Base-by-base conservation (phyloP, 495 filamentous ascomycete species). In the Penicillium canariense region DNA sequence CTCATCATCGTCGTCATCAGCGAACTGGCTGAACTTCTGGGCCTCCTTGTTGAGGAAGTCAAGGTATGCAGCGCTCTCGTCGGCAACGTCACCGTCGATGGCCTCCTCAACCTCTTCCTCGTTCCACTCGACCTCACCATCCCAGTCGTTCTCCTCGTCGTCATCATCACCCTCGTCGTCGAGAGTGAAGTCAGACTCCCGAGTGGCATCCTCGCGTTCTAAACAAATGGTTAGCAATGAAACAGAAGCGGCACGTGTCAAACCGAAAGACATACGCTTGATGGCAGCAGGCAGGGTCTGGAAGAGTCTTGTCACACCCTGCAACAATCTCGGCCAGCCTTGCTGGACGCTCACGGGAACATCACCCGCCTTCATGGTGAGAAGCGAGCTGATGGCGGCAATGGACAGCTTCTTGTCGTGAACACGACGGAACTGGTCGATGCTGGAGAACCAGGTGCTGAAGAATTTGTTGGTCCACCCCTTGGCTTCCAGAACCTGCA, bases 401-500 rank as follows among this genome's bases (percentile, higher is more conserved):
- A 98, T 96, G 28, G 90, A 96, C 30, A 98, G 76, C 76, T 95
- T 97, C 82, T 98, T 98, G 76, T 98, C 94, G 65, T 98, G 94
- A 11, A 98, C 94, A 14, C 94, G 80, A 49, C 84, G 86, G 75
- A 98, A 96, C 68, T 84, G 87, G 55, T 96, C 89, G 71, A 98
- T 98, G 69, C 84, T 96, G 27, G 89, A 87, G 71, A 98, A 98
- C 94, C 94, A 98, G 28, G 91, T 77, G 70, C 87, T 94, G 81
- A 98, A 98, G 72, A 98, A 97, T 74, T 95, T 96, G 72, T 97
- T 97, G n/a, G 94, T 98, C 92, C 90, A 96, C 51, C 83, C 86
- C 50, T 93, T 90, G n/a, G 79, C 68, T 71, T 98, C 94, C 34
- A 98, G 78, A 17, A 95, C 81, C 47, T 90, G 89, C 26, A 98